These are phyloP conservation scores for Rhododendron ferrugineum DNA, from an alignment of 148 eudicot species.

Conservation along the genomic window DNA sequence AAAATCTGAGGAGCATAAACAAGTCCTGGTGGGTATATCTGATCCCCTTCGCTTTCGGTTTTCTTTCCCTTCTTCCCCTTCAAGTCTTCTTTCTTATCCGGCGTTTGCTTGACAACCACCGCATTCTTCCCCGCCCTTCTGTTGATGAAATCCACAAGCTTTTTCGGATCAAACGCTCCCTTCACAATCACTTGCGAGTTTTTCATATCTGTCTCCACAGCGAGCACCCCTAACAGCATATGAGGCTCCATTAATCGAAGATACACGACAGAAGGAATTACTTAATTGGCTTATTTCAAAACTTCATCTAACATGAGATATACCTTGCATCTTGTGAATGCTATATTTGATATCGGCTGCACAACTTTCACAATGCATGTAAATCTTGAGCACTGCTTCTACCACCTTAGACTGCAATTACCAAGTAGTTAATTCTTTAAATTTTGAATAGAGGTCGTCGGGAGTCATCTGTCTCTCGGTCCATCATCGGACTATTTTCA, in stretches of 20 bases:
- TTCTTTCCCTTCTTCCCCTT: neutral
- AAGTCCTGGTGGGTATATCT: constrained; percentile 11
- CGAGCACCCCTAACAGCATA: constrained; percentile 34
- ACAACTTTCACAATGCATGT: constrained; percentile 64
- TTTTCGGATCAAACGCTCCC: constrained; percentile 40
- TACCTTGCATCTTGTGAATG: constrained; percentile 58
- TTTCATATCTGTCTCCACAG: constrained; percentile 34
- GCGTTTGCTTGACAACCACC: constrained; percentile 23
- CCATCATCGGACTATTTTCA: neutral
- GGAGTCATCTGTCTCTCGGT: neutral
- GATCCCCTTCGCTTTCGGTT: neutral
- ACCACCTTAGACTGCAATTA: constrained; percentile 37
- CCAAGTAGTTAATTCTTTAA: neutral
- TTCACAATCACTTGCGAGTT: constrained; percentile 38
- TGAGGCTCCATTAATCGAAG: no score
- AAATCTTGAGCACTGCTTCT: constrained; percentile 37
- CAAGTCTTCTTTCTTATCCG: neutral
- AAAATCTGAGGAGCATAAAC: constrained; percentile 29
- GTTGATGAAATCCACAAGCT: constrained; percentile 26
- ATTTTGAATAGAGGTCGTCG: neutral
- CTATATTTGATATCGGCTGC: constrained; percentile 32
- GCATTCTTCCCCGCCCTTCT: constrained; percentile 37
- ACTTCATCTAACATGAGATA: neutral
- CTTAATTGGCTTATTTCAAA: neutral
- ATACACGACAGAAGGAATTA: neutral